Conservation (phyloP, 192 early-diverging fungal genomes). For the Coemansia sp. region DNA sequence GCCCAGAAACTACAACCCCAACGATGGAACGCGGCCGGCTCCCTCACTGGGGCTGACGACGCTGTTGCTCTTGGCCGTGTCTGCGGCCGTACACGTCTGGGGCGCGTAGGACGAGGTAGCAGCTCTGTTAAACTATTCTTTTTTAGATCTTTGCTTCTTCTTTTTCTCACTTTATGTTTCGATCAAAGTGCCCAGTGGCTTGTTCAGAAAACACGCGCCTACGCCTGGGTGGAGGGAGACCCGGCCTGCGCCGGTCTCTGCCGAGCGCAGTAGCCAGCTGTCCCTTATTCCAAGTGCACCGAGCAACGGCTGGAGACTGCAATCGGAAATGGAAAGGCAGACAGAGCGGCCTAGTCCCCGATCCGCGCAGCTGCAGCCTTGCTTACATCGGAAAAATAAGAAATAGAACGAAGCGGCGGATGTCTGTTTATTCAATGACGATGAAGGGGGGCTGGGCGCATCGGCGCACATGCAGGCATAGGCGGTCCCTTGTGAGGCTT, state of each 20-base stretch:
- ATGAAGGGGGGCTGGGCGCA: not conserved
- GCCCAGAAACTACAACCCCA: slow-evolving; percentile 48
- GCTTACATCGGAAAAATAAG: not conserved
- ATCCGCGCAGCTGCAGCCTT: not conserved
- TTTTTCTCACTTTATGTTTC: not conserved
- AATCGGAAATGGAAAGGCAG: not conserved
- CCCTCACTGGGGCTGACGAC: slow-evolving; percentile 12
- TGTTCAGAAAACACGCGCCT: not conserved
- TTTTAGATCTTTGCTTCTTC: slow-evolving; percentile 3
- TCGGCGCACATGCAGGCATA: not conserved
- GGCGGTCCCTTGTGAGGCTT: no score
- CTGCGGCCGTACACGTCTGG: slow-evolving; percentile 1
- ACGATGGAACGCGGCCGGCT: slow-evolving; percentile 21
- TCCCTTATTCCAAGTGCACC: not conserved
- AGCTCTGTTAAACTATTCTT: not conserved
- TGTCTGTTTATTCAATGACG: not conserved
- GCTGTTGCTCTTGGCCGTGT: slow-evolving; percentile 14
- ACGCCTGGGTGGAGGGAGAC: not conserved
- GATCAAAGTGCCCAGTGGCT: not conserved
- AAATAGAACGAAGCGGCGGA: not conserved
- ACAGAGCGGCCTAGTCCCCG: not conserved
- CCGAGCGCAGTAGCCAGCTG: not conserved
- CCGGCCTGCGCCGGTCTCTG: not conserved
- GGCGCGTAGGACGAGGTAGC: not conserved
- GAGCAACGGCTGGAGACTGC: not conserved